Evolutionary conservation across 2,329 filamentous ascomycete genomes (phyloP).

Genomic region (Sclerotinia nivalis): DNA sequence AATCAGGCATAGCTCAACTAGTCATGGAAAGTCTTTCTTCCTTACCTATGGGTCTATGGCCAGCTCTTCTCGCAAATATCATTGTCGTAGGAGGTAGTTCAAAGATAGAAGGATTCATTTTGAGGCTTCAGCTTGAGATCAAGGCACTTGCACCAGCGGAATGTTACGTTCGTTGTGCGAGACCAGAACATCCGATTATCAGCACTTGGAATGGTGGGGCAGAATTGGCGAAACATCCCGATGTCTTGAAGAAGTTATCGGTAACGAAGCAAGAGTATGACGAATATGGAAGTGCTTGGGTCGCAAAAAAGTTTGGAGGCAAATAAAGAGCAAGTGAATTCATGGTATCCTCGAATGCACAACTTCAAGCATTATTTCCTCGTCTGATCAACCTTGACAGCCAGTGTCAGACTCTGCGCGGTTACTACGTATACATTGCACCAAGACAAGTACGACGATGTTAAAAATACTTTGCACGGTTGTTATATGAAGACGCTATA

Average conservation of each 20-base stretch:
- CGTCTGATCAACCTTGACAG: neutral
- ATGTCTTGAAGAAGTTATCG: slow-evolving; percentile 62
- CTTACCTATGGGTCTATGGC: slow-evolving; percentile 81
- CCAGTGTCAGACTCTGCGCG: neutral
- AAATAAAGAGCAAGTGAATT: slow-evolving; percentile 22
- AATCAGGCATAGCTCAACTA: slow-evolving; percentile 80
- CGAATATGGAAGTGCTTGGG: slow-evolving; percentile 77
- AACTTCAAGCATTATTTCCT: neutral
- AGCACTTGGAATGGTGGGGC: slow-evolving; percentile 87
- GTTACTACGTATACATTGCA: slow-evolving; percentile 4
- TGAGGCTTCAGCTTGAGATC: slow-evolving; percentile 75
- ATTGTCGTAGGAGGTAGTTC: slow-evolving; percentile 86
- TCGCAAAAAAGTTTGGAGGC: slow-evolving; percentile 69
- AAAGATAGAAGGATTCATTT: slow-evolving; percentile 76
- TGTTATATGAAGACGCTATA: neutral
- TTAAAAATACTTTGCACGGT: neutral
- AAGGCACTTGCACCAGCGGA: slow-evolving; percentile 71
- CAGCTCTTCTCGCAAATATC: slow-evolving; percentile 81
- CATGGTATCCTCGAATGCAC: slow-evolving; percentile 6
- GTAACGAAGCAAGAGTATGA: slow-evolving; percentile 92
- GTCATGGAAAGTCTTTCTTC: slow-evolving; percentile 74
- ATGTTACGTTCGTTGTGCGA: slow-evolving; percentile 72
- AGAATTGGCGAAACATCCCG: slow-evolving; percentile 67
- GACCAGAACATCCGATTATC: slow-evolving; percentile 70
- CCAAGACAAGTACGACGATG: neutral